Percentiles rank a stretch among this genome's conserved stretches.
These are phyloP conservation scores for Candida albicans DNA, from an alignment of 1,139 yeast genomes.

Conservation along the genomic window DNA sequence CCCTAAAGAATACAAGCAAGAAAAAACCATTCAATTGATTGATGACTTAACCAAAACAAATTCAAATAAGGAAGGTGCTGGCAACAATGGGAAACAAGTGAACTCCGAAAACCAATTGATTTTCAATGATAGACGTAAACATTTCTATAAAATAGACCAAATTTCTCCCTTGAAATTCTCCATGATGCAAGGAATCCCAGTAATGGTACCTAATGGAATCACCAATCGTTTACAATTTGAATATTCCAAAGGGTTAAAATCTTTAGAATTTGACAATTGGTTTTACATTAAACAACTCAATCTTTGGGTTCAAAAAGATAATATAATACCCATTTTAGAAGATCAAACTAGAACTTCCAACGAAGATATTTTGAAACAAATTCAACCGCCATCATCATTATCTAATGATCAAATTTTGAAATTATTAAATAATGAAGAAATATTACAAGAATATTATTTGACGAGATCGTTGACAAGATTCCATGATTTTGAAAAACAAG, in stretches of 20 bases:
- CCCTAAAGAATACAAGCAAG: constrained; percentile 20
- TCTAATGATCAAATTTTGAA: constrained; percentile 20
- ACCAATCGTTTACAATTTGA: constrained; percentile 29
- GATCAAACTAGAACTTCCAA: neutral
- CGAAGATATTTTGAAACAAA: neutral
- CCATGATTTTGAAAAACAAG: constrained; percentile 28
- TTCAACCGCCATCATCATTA: neutral
- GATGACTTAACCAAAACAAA: constrained; percentile 19
- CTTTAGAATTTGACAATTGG: constrained; percentile 21
- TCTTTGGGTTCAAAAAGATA: constrained; percentile 28
- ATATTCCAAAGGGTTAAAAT: constrained; percentile 22
- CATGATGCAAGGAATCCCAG: constrained; percentile 35
- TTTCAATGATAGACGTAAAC: constrained; percentile 12
- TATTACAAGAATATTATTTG: constrained; percentile 31
- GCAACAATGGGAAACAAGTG: too few species aligned
- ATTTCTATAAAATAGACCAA: constrained; percentile 36
- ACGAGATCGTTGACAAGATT: constrained; percentile 29
- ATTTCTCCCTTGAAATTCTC: constrained; percentile 33
- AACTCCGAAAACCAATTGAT: constrained; percentile 1
- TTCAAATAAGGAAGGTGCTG: constrained; percentile 28
- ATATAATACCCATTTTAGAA: constrained; percentile 10
- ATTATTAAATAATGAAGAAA: constrained; percentile 23
- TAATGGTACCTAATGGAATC: constrained; percentile 29
- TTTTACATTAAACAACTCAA: constrained; percentile 24
- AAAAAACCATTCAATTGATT: constrained; percentile 12